Conservation (phyloP, 306 rosid genomes). For the Rubus idaeus region DNA sequence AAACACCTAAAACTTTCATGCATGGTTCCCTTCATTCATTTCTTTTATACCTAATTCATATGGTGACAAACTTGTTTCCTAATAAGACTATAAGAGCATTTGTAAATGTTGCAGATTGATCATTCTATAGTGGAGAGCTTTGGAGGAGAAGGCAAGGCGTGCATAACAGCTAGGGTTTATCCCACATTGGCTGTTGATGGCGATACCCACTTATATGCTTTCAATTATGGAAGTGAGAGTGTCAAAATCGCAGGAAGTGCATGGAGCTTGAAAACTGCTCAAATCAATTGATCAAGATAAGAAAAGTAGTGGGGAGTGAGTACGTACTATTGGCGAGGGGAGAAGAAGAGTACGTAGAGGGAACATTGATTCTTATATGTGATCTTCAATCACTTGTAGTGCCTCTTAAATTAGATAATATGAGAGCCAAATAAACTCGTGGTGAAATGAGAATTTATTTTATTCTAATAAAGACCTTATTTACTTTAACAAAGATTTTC, state of each 20-base stretch:
- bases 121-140: slow-evolving; percentile 77
- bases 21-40: too few relatives aligned
- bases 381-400: not conserved
- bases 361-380: not conserved
- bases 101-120: slow-evolving; percentile 51
- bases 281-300: slow-evolving; percentile 25
- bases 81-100: not conserved
- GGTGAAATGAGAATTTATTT: too few relatives aligned
- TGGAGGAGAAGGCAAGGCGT: slow-evolving; percentile 61
- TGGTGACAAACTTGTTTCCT: not conserved
- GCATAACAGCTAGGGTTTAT: slow-evolving; percentile 80
- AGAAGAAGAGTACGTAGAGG: not conserved
- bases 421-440: not conserved
- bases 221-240: slow-evolving; percentile 60
- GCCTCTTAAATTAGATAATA: not conserved
- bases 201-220: slow-evolving; percentile 50
- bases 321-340: too few relatives aligned
- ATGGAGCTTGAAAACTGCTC: slow-evolving; percentile 76
- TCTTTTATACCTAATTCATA: not conserved
- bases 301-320: not conserved
- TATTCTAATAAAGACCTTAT: too few relatives aligned
- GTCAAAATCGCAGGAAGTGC: slow-evolving; percentile 60
- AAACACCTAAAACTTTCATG: too few relatives aligned
- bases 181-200: slow-evolving; percentile 61
- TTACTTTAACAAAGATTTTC: too few relatives aligned